Evolutionary conservation across 768 basidiomycete species (phyloP).

Genomic region (Rhodosporidiobolus odoratus): DNA sequence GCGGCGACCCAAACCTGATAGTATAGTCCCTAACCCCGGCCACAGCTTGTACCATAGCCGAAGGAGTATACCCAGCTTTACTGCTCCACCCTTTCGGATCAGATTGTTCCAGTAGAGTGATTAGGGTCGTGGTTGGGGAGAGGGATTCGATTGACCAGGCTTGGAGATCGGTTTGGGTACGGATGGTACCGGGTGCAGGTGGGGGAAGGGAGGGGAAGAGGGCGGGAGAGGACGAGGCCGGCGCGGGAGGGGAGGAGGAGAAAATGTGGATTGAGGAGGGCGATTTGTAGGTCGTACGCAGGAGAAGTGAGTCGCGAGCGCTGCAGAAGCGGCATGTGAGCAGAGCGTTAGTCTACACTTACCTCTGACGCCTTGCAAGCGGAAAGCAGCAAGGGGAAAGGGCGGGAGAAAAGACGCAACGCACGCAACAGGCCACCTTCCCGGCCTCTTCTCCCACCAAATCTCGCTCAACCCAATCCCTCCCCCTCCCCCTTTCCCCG

Average conservation of each 20-base stretch:
- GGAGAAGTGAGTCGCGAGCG: constrained; percentile 79
- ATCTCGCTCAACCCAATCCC: constrained; percentile 67
- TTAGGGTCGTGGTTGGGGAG: constrained; percentile 86
- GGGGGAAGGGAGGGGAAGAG: constrained; percentile 66
- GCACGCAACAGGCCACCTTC: constrained; percentile 88
- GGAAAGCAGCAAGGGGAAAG: background rate
- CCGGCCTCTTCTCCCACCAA: constrained; percentile 53
- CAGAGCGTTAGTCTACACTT: no score
- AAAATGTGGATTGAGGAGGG: constrained; percentile 92
- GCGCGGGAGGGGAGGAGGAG: constrained; percentile 86
- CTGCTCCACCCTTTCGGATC: constrained; percentile 97
- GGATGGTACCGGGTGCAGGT: constrained; percentile 68
- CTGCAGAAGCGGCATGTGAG: constrained; percentile 48
- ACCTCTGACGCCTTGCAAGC: no score
- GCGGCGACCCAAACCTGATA: constrained; percentile 91
- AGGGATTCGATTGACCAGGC: constrained; percentile 96
- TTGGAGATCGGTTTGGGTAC: constrained; percentile 94
- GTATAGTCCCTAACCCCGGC: constrained; percentile 93
- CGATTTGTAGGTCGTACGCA: constrained; percentile 95
- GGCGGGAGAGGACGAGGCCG: constrained; percentile 65
- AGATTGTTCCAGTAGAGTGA: constrained; percentile 90
- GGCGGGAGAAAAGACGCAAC: constrained; percentile 44
- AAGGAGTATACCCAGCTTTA: constrained; percentile 77
- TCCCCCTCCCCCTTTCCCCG: constrained; percentile 65
- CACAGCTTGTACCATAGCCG: constrained; percentile 81